Conservation (phyloP, 352 stramenopile genomes). For the Phytopythium sindhum region DNA sequence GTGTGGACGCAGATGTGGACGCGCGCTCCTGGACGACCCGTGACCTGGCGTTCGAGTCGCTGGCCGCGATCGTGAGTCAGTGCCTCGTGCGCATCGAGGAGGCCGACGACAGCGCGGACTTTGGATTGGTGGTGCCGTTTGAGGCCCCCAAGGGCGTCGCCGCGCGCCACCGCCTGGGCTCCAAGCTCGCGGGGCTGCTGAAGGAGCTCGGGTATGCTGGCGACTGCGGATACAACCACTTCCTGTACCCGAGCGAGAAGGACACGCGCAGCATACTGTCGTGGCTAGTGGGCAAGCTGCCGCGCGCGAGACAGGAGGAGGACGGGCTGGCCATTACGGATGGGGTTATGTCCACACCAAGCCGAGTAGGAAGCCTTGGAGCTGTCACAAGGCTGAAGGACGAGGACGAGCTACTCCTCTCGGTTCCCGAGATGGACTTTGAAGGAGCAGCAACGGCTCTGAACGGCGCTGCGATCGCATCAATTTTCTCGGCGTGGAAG, state of each 20-base stretch:
- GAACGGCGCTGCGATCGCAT: slow-evolving; percentile 9
- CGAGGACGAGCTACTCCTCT: not conserved
- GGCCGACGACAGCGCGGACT: slow-evolving; percentile 17
- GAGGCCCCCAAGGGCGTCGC: slow-evolving; percentile 53
- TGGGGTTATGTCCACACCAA: not conserved
- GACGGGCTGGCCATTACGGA: not conserved
- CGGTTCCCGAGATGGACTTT: not conserved
- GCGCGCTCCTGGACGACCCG: slow-evolving; percentile 14
- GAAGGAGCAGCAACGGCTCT: not conserved
- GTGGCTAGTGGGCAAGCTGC: slow-evolving; percentile 79
- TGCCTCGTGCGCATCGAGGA: slow-evolving; percentile 40
- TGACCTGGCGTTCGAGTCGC: slow-evolving; percentile 36
- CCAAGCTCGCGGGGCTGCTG: slow-evolving; percentile 62
- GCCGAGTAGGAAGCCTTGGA: not conserved
- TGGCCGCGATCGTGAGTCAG: slow-evolving; percentile 44
- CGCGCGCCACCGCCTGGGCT: slow-evolving; percentile 68
- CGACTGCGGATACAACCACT: slow-evolving; percentile 88
- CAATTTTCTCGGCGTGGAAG: slow-evolving; percentile 56
- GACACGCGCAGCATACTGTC: slow-evolving; percentile 77
- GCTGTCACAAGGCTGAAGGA: slow-evolving; percentile 2
- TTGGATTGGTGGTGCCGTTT: slow-evolving; percentile 18
- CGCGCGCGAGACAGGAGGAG: slow-evolving; percentile 24
- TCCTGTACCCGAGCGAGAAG: slow-evolving; percentile 85
- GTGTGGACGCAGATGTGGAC: not conserved
- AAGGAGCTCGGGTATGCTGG: slow-evolving; percentile 82